A percentile compares a stretch with the other conserved stretches of the same genome.
Evolutionary conservation across 2,329 filamentous ascomycete species (phyloP).

Genomic region (Exophiala phaeomuriformis): DNA sequence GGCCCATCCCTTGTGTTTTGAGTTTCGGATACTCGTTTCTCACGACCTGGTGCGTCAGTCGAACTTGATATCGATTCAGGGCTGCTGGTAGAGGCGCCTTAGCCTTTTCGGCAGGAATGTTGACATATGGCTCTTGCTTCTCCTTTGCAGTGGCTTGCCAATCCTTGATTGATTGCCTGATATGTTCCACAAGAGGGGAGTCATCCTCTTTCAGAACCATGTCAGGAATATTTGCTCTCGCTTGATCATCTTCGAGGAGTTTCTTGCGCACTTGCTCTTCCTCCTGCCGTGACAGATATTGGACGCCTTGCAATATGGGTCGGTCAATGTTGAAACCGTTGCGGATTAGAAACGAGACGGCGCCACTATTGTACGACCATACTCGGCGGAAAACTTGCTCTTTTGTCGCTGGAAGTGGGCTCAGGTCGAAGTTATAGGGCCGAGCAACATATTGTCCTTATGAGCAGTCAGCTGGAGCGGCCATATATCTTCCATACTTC

Average conservation of each 20-base stretch:
- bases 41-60: slow-evolving; percentile 60
- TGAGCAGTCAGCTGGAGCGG: neutral
- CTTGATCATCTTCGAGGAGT: slow-evolving; percentile 37
- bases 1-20: slow-evolving; percentile 33
- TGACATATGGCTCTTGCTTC: slow-evolving; percentile 37
- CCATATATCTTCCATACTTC: neutral
- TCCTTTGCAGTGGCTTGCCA: slow-evolving; percentile 39
- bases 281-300: slow-evolving; percentile 57
- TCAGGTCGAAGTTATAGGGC: slow-evolving; percentile 60
- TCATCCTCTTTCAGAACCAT: slow-evolving; percentile 49
- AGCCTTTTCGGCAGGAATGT: slow-evolving; percentile 36
- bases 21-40: slow-evolving; percentile 49
- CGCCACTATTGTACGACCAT: slow-evolving; percentile 52
- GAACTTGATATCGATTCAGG: slow-evolving; percentile 55
- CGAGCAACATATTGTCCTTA: slow-evolving; percentile 49
- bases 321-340: slow-evolving; percentile 53
- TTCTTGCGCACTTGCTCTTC: slow-evolving; percentile 43
- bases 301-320: slow-evolving; percentile 51
- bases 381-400: slow-evolving; percentile 53
- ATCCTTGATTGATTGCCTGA: slow-evolving; percentile 33
- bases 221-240: slow-evolving; percentile 31
- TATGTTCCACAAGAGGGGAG: slow-evolving; percentile 42
- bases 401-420: slow-evolving; percentile 47
- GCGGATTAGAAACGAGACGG: slow-evolving; percentile 54
- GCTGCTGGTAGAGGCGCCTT: slow-evolving; percentile 25